Evolutionary conservation across 768 basidiomycete species (phyloP), one percentile per base, ranked within the genome.

Genomic region (Kwoniella botswanensis): DNA sequence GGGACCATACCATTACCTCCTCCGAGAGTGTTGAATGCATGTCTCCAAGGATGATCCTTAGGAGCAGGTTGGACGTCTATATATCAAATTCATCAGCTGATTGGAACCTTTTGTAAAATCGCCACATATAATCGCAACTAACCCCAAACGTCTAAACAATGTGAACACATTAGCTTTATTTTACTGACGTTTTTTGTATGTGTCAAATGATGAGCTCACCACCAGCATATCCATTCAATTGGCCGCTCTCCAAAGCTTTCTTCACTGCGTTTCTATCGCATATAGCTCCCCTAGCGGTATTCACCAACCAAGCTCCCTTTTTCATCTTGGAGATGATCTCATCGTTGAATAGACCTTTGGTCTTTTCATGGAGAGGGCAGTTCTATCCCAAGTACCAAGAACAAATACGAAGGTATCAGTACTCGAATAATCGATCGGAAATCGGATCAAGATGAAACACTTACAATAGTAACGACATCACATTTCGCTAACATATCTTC

Each of bases 311-410:
- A 0, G 89, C 87, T 60, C 93, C 93, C 82, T 91, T 90, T 88
- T 96, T 96, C 88, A 95, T 91, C 85, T 92, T 91, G 83, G 88
- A 88, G 76, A 95, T 86, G 52, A 93, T 89, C 50, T 94, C 92
- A 52, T 88, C 87, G 86, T 93, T 92, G 79, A 94, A 87, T 58
- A 94, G 88, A 24, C 91, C 91, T 54, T 86, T 86, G 52, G 93
- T 94, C 29, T 89, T 89, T 81, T 94, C 93, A 86, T 94, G 93
- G 41, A 95, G 87, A 46, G 78, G 78, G 65, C 77, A 78, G 68
- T 81, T 81, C 74, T 76, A 43, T 7, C 1, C 11, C 18, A 29
- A 50, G 17, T 4, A 35, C 35, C 35, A 9, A 35, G 1, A 6
- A 35, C 35, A 35, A 9, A 35, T 6, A 35, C 35, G 35, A 35